Conservation (phyloP, 2,329 filamentous ascomycete species). For the Microdochium paspali region DNA sequence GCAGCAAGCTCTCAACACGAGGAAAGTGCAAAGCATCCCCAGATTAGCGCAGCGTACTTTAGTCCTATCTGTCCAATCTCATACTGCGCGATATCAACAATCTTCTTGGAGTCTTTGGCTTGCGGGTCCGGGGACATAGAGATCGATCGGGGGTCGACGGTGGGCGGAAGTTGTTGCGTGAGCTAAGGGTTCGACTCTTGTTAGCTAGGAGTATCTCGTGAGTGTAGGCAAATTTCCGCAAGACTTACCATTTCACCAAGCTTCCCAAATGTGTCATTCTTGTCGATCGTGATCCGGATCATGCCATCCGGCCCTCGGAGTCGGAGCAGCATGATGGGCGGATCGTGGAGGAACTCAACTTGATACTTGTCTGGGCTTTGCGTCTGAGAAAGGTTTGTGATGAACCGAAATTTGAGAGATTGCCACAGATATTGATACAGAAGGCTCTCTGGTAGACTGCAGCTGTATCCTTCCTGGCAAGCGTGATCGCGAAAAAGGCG, state of each 20-base stretch:
- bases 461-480: no score
- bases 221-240: background rate
- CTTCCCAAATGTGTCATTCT: constrained; percentile 62
- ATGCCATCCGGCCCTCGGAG: constrained; percentile 90
- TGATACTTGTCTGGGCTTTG: no score
- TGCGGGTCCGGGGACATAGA: constrained; percentile 52
- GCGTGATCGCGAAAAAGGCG: no score
- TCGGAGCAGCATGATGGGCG: constrained; percentile 65
- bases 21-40: background rate
- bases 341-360: background rate
- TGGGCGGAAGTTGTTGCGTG: constrained; percentile 47
- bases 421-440: no score
- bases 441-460: no score
- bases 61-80: constrained; percentile 50
- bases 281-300: constrained; percentile 72
- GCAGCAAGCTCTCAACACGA: background rate
- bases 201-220: background rate
- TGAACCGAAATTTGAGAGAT: no score
- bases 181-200: constrained; percentile 31
- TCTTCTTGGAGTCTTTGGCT: constrained; percentile 45
- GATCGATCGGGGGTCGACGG: constrained; percentile 51
- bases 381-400: background rate
- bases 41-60: constrained; percentile 31
- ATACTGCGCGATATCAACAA: constrained; percentile 48
- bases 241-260: constrained; percentile 40